These are phyloP conservation scores for Aspergillus intermedius DNA, from an alignment of 2,329 filamentous ascomycete species.

Conservation along the genomic window DNA sequence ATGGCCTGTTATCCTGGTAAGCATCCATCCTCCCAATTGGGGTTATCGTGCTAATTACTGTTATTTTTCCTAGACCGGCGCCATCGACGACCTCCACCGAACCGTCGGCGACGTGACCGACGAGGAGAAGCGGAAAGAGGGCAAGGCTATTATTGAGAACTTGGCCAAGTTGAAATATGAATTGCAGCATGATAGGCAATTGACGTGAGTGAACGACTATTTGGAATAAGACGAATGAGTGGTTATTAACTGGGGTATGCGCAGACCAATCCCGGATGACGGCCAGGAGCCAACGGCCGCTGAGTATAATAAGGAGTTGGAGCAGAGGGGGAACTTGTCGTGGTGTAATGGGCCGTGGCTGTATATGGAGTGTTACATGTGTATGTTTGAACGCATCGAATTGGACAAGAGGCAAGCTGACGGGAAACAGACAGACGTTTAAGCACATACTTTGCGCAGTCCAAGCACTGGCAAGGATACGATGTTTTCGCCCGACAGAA, in stretches of 20 bases:
- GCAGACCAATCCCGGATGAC: conserved; percentile 68
- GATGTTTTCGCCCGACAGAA: conserved; percentile 89
- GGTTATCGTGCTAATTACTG: conserved; percentile 6
- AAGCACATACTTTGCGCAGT: conserved; percentile 67
- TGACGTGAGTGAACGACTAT: conserved; percentile 53
- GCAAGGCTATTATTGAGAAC: conserved; percentile 75
- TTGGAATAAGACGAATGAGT: not conserved
- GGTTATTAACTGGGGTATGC: conserved; percentile 1
- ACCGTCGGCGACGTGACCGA: conserved; percentile 45
- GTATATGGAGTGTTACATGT: conserved; percentile 90
- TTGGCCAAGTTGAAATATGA: conserved; percentile 87
- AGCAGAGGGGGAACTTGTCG: conserved; percentile 62
- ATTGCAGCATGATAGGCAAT: conserved; percentile 74
- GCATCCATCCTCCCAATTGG: conserved; percentile 17
- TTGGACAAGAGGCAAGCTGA: conserved; percentile 14
- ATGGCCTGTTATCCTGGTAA: conserved; percentile 89
- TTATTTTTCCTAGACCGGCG: conserved; percentile 60
- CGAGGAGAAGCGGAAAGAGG: conserved; percentile 61
- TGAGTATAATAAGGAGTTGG: conserved; percentile 79
- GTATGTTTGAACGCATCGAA: conserved; percentile 16
- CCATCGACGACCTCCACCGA: conserved; percentile 90
- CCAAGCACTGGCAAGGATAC: conserved; percentile 78
- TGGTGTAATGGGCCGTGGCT: conserved; percentile 90
- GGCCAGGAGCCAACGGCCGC: conserved; percentile 63
- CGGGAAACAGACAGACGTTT: conserved; percentile 57